A percentile compares a stretch with the other conserved stretches of the same genome.
Conservation (phyloP, 2,329 filamentous ascomycete species). For the Chaetomium sp. region DNA sequence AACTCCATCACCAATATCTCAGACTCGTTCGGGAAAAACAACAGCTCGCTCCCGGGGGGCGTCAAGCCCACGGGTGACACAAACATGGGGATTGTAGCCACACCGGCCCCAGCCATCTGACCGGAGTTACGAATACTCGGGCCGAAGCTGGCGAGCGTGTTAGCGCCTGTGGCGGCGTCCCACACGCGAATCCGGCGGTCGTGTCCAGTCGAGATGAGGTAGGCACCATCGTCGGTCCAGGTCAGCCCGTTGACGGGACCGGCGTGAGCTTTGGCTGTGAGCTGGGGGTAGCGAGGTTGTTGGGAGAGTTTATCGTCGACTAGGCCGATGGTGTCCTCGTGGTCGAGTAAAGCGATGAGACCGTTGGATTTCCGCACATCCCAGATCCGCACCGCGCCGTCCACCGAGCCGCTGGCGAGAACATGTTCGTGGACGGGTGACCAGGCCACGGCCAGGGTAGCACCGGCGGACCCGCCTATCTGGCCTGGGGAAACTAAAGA, state of each 20-base stretch:
- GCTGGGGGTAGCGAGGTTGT: constrained; percentile 30
- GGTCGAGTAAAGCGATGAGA: constrained; percentile 70
- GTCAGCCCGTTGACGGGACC: constrained; percentile 78
- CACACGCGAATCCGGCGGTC: constrained; percentile 83
- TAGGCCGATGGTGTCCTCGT: constrained; percentile 73
- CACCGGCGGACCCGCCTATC: constrained; percentile 39
- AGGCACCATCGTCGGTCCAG: constrained; percentile 74
- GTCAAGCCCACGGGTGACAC: constrained; percentile 55
- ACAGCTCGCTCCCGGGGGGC: constrained; percentile 51
- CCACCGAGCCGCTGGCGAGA: constrained; percentile 75
- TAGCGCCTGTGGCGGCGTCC: constrained; percentile 73
- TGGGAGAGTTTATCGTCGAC: constrained; percentile 16
- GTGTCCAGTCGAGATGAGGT: constrained; percentile 74
- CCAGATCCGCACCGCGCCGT: constrained; percentile 80
- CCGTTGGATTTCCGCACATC: constrained; percentile 76
- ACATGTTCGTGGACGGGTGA: constrained; percentile 73
- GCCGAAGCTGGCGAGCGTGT: constrained; percentile 84
- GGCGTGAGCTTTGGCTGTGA: constrained; percentile 60
- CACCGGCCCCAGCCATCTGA: constrained; percentile 40
- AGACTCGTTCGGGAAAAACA: constrained; percentile 76
- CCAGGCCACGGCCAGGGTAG: constrained; percentile 68
- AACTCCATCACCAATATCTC: constrained; percentile 77
- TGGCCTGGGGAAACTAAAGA: constrained; percentile 58
- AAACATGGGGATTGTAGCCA: constrained; percentile 50
- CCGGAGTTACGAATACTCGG: constrained; percentile 66